A percentile compares a stretch with the other conserved stretches of the same genome.
phyloP scores from a whole-genome alignment of 805 yeast genomes.

The Candida glaebosa region DNA sequence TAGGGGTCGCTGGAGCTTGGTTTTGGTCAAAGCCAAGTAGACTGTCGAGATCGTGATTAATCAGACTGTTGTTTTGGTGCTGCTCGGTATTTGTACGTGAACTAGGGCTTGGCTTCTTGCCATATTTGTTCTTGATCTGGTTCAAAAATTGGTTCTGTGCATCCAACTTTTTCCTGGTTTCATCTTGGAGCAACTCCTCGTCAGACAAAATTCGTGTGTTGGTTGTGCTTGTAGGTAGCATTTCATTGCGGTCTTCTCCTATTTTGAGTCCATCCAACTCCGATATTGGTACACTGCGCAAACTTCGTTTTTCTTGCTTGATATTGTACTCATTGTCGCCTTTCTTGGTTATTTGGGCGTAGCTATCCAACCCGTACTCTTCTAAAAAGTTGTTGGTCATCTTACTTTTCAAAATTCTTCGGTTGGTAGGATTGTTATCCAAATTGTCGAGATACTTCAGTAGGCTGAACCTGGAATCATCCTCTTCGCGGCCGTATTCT shows the following conservation, averaged over 20 bases:
- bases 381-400: constrained; percentile 30
- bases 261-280: constrained; percentile 36
- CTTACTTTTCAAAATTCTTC: constrained; percentile 29
- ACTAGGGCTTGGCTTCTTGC: constrained; percentile 3
- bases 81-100: neutral
- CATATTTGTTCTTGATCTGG: constrained; percentile 28
- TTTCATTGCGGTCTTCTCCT: constrained; percentile 22
- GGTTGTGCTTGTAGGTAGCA: constrained; percentile 1
- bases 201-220: constrained; percentile 18
- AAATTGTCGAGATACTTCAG: constrained; percentile 19
- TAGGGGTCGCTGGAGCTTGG: neutral
- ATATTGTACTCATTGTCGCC: constrained; percentile 26
- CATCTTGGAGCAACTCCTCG: constrained; percentile 26
- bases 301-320: constrained; percentile 14
- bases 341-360: constrained; percentile 24
- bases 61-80: neutral
- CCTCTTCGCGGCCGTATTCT: constrained; percentile 1
- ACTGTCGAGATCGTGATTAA: constrained; percentile 18
- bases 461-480: constrained; percentile 15
- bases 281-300: constrained; percentile 21
- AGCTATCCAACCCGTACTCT: constrained; percentile 37
- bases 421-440: constrained; percentile 15
- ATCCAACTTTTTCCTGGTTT: constrained; percentile 18
- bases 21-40: constrained; percentile 13
- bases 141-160: constrained; percentile 25